A percentile compares a stretch with the other conserved stretches of the same genome.
Evolutionary conservation across 208 protist genomes (phyloP).

Genomic region (Acanthamoeba rhysodes): DNA sequence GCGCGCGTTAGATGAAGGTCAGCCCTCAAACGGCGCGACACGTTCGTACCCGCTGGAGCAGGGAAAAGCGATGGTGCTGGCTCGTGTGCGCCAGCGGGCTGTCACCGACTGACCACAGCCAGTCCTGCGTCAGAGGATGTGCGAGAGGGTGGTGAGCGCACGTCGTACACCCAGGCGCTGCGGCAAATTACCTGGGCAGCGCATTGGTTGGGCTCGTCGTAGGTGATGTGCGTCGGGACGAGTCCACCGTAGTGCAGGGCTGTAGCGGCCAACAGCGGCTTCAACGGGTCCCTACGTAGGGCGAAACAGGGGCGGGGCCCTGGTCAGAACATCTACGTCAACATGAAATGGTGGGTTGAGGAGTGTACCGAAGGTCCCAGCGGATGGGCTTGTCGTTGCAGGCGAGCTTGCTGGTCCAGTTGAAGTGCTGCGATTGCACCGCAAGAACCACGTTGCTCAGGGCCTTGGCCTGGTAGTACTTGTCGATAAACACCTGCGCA

Average conservation of each 20-base stretch:
- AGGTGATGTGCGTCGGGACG: slow-evolving; percentile 63
- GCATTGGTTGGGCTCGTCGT: slow-evolving; percentile 57
- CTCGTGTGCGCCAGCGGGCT: slow-evolving; percentile 50
- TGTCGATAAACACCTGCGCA: slow-evolving; percentile 55
- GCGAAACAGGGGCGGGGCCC: background rate
- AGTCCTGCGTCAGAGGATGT: background rate
- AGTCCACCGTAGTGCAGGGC: slow-evolving; percentile 70
- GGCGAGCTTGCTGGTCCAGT: background rate
- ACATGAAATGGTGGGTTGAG: background rate
- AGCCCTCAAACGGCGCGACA: background rate
- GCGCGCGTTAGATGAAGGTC: background rate
- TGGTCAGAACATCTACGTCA: too few species aligned
- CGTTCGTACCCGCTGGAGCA: background rate
- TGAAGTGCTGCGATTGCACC: slow-evolving; percentile 34
- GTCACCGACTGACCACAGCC: slow-evolving; percentile 68
- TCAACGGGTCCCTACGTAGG: background rate
- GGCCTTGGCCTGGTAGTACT: slow-evolving; percentile 71
- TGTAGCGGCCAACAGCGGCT: slow-evolving; percentile 6
- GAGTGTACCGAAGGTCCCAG: slow-evolving; percentile 34
- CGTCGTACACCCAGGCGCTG: too few species aligned
- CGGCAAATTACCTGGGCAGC: background rate
- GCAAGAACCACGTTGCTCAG: background rate
- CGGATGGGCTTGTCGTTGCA: slow-evolving; percentile 60
- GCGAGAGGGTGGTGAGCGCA: too few species aligned
- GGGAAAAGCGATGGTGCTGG: slow-evolving; percentile 17